Base-by-base conservation (phyloP, 2,329 filamentous ascomycete genomes). In the Coleophoma crateriformis region DNA sequence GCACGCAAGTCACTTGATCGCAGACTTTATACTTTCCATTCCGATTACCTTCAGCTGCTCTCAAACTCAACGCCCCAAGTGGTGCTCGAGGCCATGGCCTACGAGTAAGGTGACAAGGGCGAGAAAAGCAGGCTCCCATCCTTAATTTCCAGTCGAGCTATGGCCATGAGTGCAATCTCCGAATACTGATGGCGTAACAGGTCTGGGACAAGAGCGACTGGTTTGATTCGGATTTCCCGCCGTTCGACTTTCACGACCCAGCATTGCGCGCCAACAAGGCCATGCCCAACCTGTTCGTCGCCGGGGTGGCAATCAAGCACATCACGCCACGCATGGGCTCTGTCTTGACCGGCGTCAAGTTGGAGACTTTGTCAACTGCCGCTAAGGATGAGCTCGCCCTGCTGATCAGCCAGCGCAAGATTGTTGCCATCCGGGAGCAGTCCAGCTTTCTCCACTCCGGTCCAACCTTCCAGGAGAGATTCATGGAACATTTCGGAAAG, bases 401-500 rank as follows among this genome's bases (percentile, higher is more conserved):
- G n/a, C 59, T 72, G 4, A 64, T 71, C 19, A 68, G 68, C 4
- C 64, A 71, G 53, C 62, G 68, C 12, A 68, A 68, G 13, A 64
- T 71, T 12, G 66, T 72, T 7, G 58, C 71, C n/a, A 79, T 86
- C 64, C 70, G 83, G n/a, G 58, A 62, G 20, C 62, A 63, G 46
- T 72, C 76, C 50, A 73, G 78, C 49, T 67, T 76, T 44, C 69
- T 74, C 22, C 67, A 78, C 40, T 56, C 85, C n/a, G 74, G 73
- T 4, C 82, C 82, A 0, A 79, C 85, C 58, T 71, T 84, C 59
- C 82, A 86, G 58, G 75, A 76, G 42, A 73, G 74, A 19, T 71
- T 87, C 1, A 83, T 83, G 5, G 75, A 82, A 48, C 75, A 78
- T 63, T 86, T 74, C 50, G 82, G 83, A 4, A 77, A 85, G 53